Percentiles rank a stretch among this genome's conserved stretches.
Evolutionary conservation across 2,329 filamentous ascomycete genomes (phyloP).

Genomic region (Sclerotinia sclerotiorum): DNA sequence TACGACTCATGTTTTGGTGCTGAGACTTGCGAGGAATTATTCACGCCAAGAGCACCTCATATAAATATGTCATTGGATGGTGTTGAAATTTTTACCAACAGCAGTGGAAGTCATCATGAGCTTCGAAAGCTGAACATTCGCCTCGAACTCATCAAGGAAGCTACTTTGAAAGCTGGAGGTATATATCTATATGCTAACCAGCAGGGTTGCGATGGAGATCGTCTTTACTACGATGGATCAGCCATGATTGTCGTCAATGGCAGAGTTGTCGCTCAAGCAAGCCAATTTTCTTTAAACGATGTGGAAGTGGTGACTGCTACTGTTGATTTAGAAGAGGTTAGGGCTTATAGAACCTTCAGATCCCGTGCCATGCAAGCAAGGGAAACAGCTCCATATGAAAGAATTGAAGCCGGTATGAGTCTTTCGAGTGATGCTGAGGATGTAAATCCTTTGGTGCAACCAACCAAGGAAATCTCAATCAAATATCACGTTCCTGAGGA

Average conservation of each 20-base stretch:
- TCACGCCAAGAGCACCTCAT: conserved; percentile 49
- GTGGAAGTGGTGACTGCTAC: conserved; percentile 67
- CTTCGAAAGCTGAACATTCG: conserved; percentile 65
- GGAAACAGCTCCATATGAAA: conserved; percentile 43
- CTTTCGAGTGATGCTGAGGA: conserved; percentile 46
- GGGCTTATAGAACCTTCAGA: conserved; percentile 51
- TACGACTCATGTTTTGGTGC: conserved; percentile 62
- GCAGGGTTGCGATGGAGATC: conserved; percentile 58
- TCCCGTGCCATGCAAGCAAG: conserved; percentile 29
- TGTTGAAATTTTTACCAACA: conserved; percentile 71
- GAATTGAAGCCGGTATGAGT: conserved; percentile 45
- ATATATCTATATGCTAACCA: conserved; percentile 64
- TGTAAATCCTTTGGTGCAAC: conserved; percentile 46
- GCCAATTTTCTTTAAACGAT: conserved; percentile 46
- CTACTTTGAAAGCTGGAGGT: conserved; percentile 61
- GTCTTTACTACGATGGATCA: conserved; percentile 57
- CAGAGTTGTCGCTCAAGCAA: conserved; percentile 59
- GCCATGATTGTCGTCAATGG: conserved; percentile 63
- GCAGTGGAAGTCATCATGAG: conserved; percentile 65
- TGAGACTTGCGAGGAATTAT: conserved; percentile 70
- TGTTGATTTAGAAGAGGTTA: conserved; percentile 70
- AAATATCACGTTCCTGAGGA: conserved; percentile 21
- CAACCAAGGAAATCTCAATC: conserved; percentile 21
- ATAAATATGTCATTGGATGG: conserved; percentile 65
- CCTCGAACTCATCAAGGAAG: conserved; percentile 64